phyloP scores from a whole-genome alignment of 148 eudicot species.

The Rhododendron mucronatum region DNA sequence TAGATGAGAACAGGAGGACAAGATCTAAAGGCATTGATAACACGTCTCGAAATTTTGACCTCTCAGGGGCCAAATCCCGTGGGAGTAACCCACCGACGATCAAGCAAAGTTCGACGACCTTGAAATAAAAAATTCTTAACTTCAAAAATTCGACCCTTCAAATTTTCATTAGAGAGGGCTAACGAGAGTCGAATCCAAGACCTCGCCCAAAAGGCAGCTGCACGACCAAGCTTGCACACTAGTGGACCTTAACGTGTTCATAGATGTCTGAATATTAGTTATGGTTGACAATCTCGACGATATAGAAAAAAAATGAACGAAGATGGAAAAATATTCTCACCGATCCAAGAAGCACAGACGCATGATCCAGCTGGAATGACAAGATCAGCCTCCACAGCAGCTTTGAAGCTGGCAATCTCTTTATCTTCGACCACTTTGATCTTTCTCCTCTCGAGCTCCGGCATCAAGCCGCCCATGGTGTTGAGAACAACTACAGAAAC shows the following conservation, averaged over 20 bases:
- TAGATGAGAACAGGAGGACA: no score
- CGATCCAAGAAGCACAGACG: conserved; percentile 91
- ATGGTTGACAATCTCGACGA: not conserved
- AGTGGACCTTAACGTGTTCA: not conserved
- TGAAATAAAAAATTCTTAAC: no score
- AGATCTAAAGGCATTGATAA: no score
- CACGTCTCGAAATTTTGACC: no score
- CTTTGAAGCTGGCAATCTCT: conserved; percentile 74
- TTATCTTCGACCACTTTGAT: conserved; percentile 78
- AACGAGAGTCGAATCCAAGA: not conserved
- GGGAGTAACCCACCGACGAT: no score
- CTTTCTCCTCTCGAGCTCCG: conserved; percentile 78
- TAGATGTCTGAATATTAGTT: no score
- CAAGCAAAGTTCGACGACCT: no score
- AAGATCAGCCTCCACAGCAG: conserved; percentile 88
- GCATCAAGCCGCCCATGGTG: conserved; percentile 79
- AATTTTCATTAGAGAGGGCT: no score
- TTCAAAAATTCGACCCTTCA: no score
- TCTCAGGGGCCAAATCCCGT: no score
- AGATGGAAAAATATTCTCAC: conserved; percentile 27
- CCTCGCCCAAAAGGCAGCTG: not conserved
- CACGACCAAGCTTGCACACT: not conserved
- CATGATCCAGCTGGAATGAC: conserved; percentile 98
- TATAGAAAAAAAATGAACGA: no score
- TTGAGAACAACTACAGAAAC: conserved; percentile 81